Evolutionary conservation across 2,329 filamentous ascomycete genomes (phyloP), one percentile per base, ranked within the genome.

Genomic region (Aspergillus sp.): DNA sequence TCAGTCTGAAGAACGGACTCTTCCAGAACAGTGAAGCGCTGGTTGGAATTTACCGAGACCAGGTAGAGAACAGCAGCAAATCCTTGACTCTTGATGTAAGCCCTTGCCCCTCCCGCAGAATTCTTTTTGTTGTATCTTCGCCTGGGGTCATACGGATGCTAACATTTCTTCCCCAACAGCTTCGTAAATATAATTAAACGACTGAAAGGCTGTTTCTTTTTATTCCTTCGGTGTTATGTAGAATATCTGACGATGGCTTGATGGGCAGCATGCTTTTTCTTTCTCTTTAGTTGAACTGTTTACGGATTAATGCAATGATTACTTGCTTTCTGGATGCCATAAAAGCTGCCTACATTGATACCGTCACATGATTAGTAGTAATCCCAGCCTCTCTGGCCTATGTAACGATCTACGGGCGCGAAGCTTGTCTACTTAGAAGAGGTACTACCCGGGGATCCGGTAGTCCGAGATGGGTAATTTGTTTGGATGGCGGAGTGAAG

Each of bases 11-110:
- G 84, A 91, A 92, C 0, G 93, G 92, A 1, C 82, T 99, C 59
- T 99, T 98, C 80, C 93, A 99, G 79, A 91, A 96, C 76, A 97
- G 92, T 72, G 93, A 99, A 82, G 96, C 92, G 63, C 78, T 99
- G 69, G 92, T 99, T 4, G 95, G 95, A 55, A 92, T 99, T 10
- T 98, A 97, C 81, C 85, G 95, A 67, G 96, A 99, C 73, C 95
- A 99, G 80, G 88, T 89, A 59, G 91, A 92, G 60, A 99, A 98
- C 79, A 96, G 90, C 71, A 96, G 91, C 69, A 90, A 92, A 78
- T 91, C 92, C 39, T 80, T 99, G 78, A 98, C 93, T 60, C 81
- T 99, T 70, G 95, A 99, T 88, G 92, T 98, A 81, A 94, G 94
- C 82, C 58, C 59, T 28, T 28, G 25, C 25, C 25, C 25, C 25